Evolutionary conservation across 306 rosid genomes (phyloP), one percentile per base, ranked within the genome.

Genomic region (Mimosa pudica): DNA sequence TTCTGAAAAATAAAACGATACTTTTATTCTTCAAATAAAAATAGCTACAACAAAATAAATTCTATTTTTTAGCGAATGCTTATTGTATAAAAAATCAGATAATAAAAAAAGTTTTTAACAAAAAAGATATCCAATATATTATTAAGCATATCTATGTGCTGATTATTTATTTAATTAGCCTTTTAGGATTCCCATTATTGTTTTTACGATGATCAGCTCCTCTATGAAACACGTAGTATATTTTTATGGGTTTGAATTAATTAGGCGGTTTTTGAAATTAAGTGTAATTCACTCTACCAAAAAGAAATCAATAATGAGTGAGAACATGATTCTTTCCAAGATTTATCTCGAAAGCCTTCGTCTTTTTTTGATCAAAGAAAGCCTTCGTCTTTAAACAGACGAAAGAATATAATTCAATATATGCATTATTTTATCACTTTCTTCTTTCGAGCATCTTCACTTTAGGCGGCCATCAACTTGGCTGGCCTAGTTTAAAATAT

Each of bases 381-480:
- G 72, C 12, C 72, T 67, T 7, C 30, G 30, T 24, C 24, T 65
- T 65, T 17, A 11, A 48, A 38, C 41, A 10, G 24, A 33, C 1
- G 3, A 45, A 0, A 1, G 72, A 67, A 67, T 67, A 9, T 67
- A 13, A 41, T 67, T 67, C 71, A n/a, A 8, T 20, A 20, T 67
- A 67, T 41, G 51, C 11, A 42, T 67, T 41, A 41, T 41, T 67
- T 35, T n/a, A 67, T 67, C 72, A 41, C 48, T 67, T 67, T 16
- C 51, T 67, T 14, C 33, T 41, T 42, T 67, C 72, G n/a, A 42
- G 51, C 24, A 67, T 41, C 72, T 42, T 35, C 17, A 33, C 44
- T 6, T 38, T 35, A 14, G 32, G 45, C 33, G 41, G 8, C 3
- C 30, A 55, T 66, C 6, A 38, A 66, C 10, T 41, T 36, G 13